These are phyloP conservation scores for Kazachstania viticola DNA, from an alignment of 805 yeast genomes.

Conservation along the genomic window DNA sequence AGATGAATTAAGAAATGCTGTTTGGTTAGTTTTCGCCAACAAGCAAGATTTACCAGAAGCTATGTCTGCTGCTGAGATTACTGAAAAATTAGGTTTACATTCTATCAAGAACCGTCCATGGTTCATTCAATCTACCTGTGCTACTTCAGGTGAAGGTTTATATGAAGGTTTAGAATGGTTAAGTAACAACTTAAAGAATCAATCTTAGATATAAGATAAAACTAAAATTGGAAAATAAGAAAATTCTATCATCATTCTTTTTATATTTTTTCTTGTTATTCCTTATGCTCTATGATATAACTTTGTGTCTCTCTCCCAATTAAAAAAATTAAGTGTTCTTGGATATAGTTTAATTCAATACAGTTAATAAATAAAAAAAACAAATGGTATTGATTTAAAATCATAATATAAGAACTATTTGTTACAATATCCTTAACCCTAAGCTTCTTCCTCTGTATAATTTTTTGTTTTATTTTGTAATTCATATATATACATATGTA, in stretches of 20 bases:
- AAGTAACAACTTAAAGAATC: constrained; percentile 77
- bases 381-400: no score
- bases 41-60: constrained; percentile 99
- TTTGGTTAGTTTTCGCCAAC: constrained; percentile 91
- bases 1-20: constrained; percentile 95
- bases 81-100: constrained; percentile 93
- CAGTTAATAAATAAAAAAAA: no score
- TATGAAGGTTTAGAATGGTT: constrained; percentile 98
- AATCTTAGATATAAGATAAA: constrained; percentile 25
- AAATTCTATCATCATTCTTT: constrained; percentile 1
- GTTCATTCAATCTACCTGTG: constrained; percentile 98
- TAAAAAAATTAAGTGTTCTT: no score
- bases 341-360: no score
- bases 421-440: no score
- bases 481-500: no score
- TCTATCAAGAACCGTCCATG: constrained; percentile 98
- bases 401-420: no score
- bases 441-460: no score
- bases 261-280: background rate
- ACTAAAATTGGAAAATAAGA: background rate
- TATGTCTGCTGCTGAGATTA: constrained; percentile 97
- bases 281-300: no score
- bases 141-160: constrained; percentile 98
- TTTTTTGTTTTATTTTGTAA: no score
- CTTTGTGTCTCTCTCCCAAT: no score